These are phyloP conservation scores for Debaryomyces tyrocola DNA, from an alignment of 805 yeast species.

Conservation along the genomic window DNA sequence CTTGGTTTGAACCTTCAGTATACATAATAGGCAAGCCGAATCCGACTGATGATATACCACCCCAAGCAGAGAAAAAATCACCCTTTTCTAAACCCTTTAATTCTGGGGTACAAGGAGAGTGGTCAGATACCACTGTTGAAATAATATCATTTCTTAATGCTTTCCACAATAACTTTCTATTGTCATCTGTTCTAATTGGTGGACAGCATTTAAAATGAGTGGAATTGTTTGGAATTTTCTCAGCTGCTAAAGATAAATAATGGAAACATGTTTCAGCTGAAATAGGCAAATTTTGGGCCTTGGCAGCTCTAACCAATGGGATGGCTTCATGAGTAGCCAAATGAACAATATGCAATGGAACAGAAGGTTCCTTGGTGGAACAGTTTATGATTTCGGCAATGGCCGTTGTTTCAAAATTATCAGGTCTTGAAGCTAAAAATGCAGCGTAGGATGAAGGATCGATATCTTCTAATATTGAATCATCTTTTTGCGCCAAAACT, in stretches of 20 bases:
- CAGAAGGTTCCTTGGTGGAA: constrained; percentile 55
- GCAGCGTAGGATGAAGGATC: constrained; percentile 70
- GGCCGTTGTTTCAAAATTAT: constrained; percentile 82
- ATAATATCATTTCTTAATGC: constrained; percentile 68
- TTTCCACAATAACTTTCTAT: constrained; percentile 73
- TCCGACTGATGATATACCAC: constrained; percentile 92
- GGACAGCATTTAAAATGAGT: constrained; percentile 95
- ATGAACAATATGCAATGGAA: constrained; percentile 86
- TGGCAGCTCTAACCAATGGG: constrained; percentile 70
- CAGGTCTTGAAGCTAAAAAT: constrained; percentile 85
- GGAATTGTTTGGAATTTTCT: constrained; percentile 69
- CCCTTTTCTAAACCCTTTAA: constrained; percentile 79
- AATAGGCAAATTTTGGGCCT: constrained; percentile 55
- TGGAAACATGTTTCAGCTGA: constrained; percentile 95
- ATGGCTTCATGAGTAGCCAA: constrained; percentile 83
- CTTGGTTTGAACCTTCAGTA: constrained; percentile 64
- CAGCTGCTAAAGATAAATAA: constrained; percentile 76
- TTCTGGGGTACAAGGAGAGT: constrained; percentile 94
- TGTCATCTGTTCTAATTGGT: constrained; percentile 78
- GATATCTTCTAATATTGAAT: constrained; percentile 40
- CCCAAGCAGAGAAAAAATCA: constrained; percentile 93
- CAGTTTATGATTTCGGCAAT: constrained; percentile 68
- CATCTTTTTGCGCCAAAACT: constrained; percentile 40
- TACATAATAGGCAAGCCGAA: constrained; percentile 80
- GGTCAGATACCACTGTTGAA: constrained; percentile 89